Base-by-base conservation (phyloP, 352 stramenopile species). In the Pythium rishiriense region DNA sequence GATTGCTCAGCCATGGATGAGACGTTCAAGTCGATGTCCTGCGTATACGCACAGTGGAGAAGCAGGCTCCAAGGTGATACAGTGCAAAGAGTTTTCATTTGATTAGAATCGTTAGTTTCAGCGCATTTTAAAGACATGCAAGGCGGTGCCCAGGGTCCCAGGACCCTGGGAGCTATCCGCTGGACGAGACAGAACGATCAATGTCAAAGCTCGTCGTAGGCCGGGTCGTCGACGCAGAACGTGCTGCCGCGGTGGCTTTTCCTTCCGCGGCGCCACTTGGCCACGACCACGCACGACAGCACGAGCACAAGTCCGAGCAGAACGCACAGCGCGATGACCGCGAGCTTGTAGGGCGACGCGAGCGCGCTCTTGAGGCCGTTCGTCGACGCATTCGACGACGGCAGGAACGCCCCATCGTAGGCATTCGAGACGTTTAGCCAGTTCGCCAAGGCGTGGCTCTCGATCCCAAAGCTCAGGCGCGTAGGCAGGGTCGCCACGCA, bases 281-380 rank as follows among this genome's bases (percentile, higher is more conserved):
- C 70, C 22, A 60, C 57, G 15, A 81, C 67, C 47, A 75, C 64
- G 22, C 17, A 53, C 22, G 59, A 64, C 15, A 69, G 3, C 1
- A 58, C 35, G 8, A 71, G 45, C 8, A 66, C 58, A 7, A 72
- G 15, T 3, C 71, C 35, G 22, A 83, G 79, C 15, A 83, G 70
- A 17, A 74, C 62, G 3, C 68, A 43, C 37, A 83, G 74, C 25
- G 71, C 67, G 59, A 83, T 73, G 57, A 62, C 19, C 43, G 43
- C 42, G 42, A 62, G 55, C 21, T 52, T 41, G 55, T 62, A 62
- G 25, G 55, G 55, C 17, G 55, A 52, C 26, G 43, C 29, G 12
- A 62, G 22, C 28, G 43, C 24, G 39, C 22, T 62, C 21, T 41
- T 52, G 25, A 39, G 25, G 22, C 10, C 24, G 24, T 37, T 29